Conservation (phyloP, 495 filamentous ascomycete genomes). For the Tuber microsphaerosporum region DNA sequence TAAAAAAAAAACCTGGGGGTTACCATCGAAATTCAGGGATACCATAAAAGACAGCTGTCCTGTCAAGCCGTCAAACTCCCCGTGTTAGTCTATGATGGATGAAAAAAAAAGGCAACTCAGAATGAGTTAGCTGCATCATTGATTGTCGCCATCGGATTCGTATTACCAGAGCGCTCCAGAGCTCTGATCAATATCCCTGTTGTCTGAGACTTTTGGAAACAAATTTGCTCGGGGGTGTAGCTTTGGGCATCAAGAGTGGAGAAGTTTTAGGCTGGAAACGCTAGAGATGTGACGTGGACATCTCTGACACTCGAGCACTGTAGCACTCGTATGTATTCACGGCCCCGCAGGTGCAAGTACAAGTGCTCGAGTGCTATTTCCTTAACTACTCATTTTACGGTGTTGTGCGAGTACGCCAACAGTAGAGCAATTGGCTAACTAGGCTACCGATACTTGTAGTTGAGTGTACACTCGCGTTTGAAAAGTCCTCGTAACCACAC, state of each 20-base stretch:
- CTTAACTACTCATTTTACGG: neutral
- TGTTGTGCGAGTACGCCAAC: neutral
- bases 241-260: neutral
- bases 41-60: neutral
- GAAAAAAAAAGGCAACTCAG: neutral
- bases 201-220: neutral
- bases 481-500: too few species aligned
- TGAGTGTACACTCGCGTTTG: too few species aligned
- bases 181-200: neutral
- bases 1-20: neutral
- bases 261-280: neutral
- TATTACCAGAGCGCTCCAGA: neutral
- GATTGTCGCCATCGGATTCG: neutral
- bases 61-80: neutral
- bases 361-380: too few species aligned
- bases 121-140: neutral
- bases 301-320: neutral
- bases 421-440: neutral
- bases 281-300: neutral
- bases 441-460: neutral
- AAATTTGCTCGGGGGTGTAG: neutral
- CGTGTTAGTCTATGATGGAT: neutral
- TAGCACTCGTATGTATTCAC: neutral
- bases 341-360: neutral
- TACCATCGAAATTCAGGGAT: neutral